Percentiles rank a stretch among this genome's conserved stretches.
These are phyloP conservation scores for Ustilago curta DNA, from an alignment of 1,284 basidiomycete genomes.

Conservation along the genomic window DNA sequence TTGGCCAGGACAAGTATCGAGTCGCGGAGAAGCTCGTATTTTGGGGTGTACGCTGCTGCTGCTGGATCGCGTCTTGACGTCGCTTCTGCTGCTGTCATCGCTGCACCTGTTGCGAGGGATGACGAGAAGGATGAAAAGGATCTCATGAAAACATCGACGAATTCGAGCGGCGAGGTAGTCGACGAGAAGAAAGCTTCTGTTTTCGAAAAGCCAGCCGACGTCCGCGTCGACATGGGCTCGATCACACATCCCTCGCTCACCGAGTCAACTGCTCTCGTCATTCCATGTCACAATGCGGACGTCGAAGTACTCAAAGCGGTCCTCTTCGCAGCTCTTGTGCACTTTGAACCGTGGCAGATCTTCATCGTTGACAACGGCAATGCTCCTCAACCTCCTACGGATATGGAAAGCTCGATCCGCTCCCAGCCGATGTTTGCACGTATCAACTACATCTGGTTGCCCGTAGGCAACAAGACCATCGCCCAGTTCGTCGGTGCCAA, in stretches of 20 bases:
- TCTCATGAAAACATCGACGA: not conserved
- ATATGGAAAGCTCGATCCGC: constrained; percentile 27
- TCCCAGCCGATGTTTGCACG: constrained; percentile 34
- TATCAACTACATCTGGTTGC: constrained; percentile 48
- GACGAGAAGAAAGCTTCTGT: constrained; percentile 24
- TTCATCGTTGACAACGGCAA: constrained; percentile 46
- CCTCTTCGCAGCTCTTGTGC: constrained; percentile 36
- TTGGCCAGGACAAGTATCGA: constrained; percentile 31
- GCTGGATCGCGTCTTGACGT: constrained; percentile 24
- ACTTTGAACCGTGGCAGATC: constrained; percentile 47
- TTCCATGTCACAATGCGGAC: constrained; percentile 46
- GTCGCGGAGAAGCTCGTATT: constrained; percentile 27
- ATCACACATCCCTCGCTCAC: constrained; percentile 41
- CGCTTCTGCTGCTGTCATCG: not conserved
- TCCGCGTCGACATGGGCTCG: constrained; percentile 19
- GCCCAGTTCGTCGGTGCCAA: constrained; percentile 42
- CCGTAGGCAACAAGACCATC: constrained; percentile 45
- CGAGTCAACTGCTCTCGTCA: constrained; percentile 35
- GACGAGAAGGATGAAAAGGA: constrained; percentile 17
- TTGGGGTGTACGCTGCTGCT: constrained; percentile 22
- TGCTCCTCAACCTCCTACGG: constrained; percentile 17
- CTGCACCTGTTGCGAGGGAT: not conserved
- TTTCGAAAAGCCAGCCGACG: constrained; percentile 1
- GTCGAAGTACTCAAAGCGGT: constrained; percentile 38
- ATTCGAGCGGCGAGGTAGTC: constrained; percentile 3